Conservation (phyloP, 176 grass and related monocot species). For the Rhynchospora tenuis region DNA sequence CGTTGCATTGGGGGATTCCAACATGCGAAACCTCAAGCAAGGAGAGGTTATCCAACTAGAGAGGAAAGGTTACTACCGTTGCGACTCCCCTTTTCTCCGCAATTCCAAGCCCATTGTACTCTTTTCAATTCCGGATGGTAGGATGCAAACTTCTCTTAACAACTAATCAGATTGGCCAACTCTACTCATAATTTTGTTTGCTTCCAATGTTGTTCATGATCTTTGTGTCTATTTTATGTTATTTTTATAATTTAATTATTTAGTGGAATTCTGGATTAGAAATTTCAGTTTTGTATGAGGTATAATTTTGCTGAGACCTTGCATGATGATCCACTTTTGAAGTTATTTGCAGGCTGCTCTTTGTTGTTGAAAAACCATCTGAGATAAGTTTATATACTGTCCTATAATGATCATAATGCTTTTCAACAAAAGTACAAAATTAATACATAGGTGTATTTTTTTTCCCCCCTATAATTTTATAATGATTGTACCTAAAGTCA, state of each 20-base stretch:
- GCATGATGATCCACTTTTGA: too few species aligned
- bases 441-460: background rate
- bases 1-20: slow-evolving; percentile 61
- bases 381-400: background rate
- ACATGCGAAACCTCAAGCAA: slow-evolving; percentile 64
- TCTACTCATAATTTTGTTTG: background rate
- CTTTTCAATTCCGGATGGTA: slow-evolving; percentile 79
- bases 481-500: background rate
- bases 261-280: background rate
- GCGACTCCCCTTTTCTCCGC: slow-evolving; percentile 69
- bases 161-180: background rate
- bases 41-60: slow-evolving; percentile 92
- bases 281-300: background rate
- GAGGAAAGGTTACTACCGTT: slow-evolving; percentile 87
- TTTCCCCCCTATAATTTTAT: background rate
- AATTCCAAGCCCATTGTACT: slow-evolving; percentile 63
- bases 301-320: background rate
- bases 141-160: slow-evolving; percentile 41
- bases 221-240: background rate
- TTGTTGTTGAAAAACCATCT: background rate
- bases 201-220: background rate
- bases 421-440: background rate
- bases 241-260: background rate
- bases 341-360: background rate
- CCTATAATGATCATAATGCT: background rate